phyloP scores from a whole-genome alignment of 1,139 yeast genomes.

The Hansenula lynferdii region DNA sequence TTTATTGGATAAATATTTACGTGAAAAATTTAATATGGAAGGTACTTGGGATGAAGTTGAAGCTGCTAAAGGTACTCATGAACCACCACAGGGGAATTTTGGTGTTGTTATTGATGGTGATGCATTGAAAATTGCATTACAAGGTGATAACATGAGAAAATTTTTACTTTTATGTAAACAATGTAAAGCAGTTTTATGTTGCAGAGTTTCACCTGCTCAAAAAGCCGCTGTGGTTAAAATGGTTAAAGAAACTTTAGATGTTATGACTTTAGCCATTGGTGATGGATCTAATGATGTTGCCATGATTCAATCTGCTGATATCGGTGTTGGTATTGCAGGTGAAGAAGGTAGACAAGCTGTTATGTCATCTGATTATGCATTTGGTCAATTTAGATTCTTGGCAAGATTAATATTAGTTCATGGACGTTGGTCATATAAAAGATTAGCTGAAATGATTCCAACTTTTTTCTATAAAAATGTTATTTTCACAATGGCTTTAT shows the following conservation, averaged over 20 bases:
- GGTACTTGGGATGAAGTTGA: constrained; percentile 52
- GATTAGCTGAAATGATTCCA: constrained; percentile 93
- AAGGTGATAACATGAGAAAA: constrained; percentile 54
- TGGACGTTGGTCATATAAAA: constrained; percentile 94
- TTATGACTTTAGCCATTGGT: constrained; percentile 91
- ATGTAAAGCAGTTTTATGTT: constrained; percentile 90
- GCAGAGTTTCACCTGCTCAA: constrained; percentile 97
- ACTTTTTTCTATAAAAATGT: constrained; percentile 90
- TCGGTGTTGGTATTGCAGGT: constrained; percentile 98
- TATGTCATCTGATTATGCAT: constrained; percentile 95
- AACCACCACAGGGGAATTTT: constrained; percentile 69
- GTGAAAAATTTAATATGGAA: constrained; percentile 54
- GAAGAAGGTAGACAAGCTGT: constrained; percentile 98
- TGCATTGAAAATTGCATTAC: constrained; percentile 71
- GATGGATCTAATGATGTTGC: constrained; percentile 99
- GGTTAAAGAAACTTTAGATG: constrained; percentile 76
- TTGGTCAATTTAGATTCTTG: constrained; percentile 89
- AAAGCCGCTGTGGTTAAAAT: constrained; percentile 93
- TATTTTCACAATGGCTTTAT: constrained; percentile 79
- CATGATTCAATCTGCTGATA: constrained; percentile 97
- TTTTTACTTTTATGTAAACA: constrained; percentile 86
- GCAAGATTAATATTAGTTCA: constrained; percentile 78
- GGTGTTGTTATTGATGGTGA: constrained; percentile 94
- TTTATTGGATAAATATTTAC: constrained; percentile 55
- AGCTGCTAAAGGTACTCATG: constrained; percentile 70